phyloP scores from a whole-genome alignment of 1,284 basidiomycete species.

The Ustilago esculenta region DNA sequence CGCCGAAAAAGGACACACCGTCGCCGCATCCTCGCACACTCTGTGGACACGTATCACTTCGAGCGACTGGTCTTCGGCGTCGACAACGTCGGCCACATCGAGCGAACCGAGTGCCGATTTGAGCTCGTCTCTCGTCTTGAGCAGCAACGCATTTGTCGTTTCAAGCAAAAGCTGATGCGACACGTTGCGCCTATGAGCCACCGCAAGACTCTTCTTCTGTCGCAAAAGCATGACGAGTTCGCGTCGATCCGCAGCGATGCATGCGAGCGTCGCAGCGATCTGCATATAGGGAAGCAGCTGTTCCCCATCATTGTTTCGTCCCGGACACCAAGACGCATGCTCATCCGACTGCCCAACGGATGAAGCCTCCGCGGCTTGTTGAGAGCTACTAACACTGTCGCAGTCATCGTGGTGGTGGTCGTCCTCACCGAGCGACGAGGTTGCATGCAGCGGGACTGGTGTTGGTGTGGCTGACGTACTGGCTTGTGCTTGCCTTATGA shows the following conservation, averaged over 20 bases:
- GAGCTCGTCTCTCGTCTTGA: conserved; percentile 32
- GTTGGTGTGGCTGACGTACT: not conserved
- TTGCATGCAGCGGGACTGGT: not conserved
- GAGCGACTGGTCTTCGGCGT: conserved; percentile 44
- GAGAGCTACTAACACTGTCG: not conserved
- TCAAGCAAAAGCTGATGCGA: conserved; percentile 20
- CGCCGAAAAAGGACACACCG: conserved; percentile 18
- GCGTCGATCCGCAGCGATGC: conserved; percentile 22
- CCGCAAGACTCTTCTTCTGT: conserved; percentile 4
- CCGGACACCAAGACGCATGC: not conserved
- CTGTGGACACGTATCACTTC: conserved; percentile 28
- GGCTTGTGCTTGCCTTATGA: conserved; percentile 32
- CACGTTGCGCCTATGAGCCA: conserved; percentile 20
- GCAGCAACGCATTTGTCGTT: not conserved
- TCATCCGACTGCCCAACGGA: not conserved
- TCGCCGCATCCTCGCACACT: conserved; percentile 12
- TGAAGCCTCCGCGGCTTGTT: not conserved
- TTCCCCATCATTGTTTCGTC: not conserved
- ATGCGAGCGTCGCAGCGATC: conserved; percentile 21
- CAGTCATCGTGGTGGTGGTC: conserved; percentile 1
- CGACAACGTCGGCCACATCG: conserved; percentile 38
- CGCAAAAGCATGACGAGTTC: conserved; percentile 19
- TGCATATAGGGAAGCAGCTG: conserved; percentile 3
- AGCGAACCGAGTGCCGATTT: conserved; percentile 30
- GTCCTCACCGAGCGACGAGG: no score